Base-by-base conservation (phyloP, 208 protist species). In the Phytomonas francai region DNA sequence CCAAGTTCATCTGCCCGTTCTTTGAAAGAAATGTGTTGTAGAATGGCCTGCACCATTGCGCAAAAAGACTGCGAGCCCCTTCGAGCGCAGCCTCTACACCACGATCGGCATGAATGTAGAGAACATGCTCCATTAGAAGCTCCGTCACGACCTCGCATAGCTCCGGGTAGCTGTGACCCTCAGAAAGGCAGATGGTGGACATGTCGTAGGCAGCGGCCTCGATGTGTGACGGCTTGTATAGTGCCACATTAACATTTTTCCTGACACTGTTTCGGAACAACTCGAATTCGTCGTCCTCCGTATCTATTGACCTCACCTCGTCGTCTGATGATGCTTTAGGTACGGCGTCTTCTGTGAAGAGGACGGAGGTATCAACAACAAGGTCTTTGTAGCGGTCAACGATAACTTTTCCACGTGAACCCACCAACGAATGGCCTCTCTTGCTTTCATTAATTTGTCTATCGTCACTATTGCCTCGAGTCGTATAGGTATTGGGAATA, bases 131-230 rank as follows among this genome's bases (percentile, higher is more conserved):
- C 36, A 94, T 66, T n/a, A 94, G 75, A 59, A 79, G 61, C 77
- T 91, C 78, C 31, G 84, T 94, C 56, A 94, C 88, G 33, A 88
- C 60, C 71, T 81, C 74, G 76, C 85, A 86, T 56, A 95, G 65
- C 59, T 88, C 81, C 45, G 76, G 65, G 70, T 91, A 83, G 31
- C 73, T 73, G 61, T 81, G 79, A 49, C 65, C 66, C 66, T 66
- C 65, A 30, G 77, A 76, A 42, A 89, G 76, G 65, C 87, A 83
- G 12, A 74, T 67, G 9, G 75, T 81, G 29, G 77, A 85, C 82
- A 93, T 91, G 65, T 93, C 76, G 59, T 80, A 85, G 39, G 62
- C 65, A 64, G 78, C 76, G 29, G 76, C 69, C 42, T 76, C 72
- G 22, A 93, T 84, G 66, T 69, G 73, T 6, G 73, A 79, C 8